Evolutionary conservation across 305 asterid genomes (phyloP), one percentile per base, ranked within the genome.

Genomic region (Solanum hybrid): DNA sequence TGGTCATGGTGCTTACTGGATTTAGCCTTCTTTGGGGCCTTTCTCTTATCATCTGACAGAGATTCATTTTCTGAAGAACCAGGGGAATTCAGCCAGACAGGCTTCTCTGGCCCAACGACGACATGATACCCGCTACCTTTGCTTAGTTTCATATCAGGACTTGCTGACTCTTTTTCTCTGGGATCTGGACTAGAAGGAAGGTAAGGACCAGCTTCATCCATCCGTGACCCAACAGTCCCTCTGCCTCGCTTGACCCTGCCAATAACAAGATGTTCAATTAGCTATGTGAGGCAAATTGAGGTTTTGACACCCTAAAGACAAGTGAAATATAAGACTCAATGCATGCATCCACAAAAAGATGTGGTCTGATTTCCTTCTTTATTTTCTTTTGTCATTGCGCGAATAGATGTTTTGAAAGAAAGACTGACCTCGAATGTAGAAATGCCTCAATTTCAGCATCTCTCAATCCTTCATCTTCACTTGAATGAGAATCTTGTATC

Each of bases 141-240:
- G 31, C 90, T 89, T 26, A 26, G 87, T 87, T 89, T 93, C 82
- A 87, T 91, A 69, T 89, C 92, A 13, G 89, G 79, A 35, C 89
- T 87, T 18, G 82, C 90, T 37, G 87, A 57, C 42, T 87, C 77
- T 39, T 86, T 91, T 80, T 87, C 91, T 42, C 87, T 89, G 29
- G 93, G 86, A 91, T 94, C 92, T 11, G 93, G 88, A 92, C 92
- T 61, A 86, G 90, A 87, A 39, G 96, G 94, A 90, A 94, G 96
- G 93, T 94, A 97, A 4, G 98, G 99, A 35, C 99, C 99, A 24
- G 98, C 91, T 94, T 96, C 99, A 89, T 97, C 99, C 98, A 97
- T 96, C 86, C 98, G 92, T 46, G 99, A 96, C 76, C 99, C 99
- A 87, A 97, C 91, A n/a, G 96, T 94, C 28, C 99, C 99, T 90